phyloP scores from a whole-genome alignment of 805 yeast species.

The Candida khao-thaluensis region DNA sequence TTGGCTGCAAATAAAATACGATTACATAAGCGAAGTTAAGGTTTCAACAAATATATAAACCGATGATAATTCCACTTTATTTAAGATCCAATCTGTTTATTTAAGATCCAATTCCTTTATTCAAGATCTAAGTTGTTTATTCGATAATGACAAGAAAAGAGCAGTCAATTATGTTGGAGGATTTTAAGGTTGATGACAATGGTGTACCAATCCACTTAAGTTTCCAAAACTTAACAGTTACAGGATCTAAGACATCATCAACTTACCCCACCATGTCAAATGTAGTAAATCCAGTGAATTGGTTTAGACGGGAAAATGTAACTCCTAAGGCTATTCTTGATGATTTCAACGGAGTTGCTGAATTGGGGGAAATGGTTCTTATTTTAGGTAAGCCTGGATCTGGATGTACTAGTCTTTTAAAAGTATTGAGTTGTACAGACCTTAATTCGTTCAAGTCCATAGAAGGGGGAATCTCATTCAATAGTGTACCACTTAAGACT shows the following conservation, averaged over 20 bases:
- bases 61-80: too few species aligned
- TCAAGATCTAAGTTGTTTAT: too few species aligned
- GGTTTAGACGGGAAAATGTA: constrained; percentile 14
- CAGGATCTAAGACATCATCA: constrained; percentile 49
- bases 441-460: constrained; percentile 32
- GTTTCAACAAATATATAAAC: too few species aligned
- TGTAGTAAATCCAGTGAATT: constrained; percentile 31
- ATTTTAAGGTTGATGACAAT: too few species aligned
- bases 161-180: too few species aligned
- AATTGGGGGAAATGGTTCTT: constrained; percentile 36
- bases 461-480: constrained; percentile 30
- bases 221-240: constrained; percentile 37
- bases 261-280: constrained; percentile 45
- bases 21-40: too few species aligned
- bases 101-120: too few species aligned
- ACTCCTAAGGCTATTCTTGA: constrained; percentile 19
- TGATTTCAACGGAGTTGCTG: constrained; percentile 37
- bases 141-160: too few species aligned
- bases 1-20: too few species aligned
- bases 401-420: constrained; percentile 37
- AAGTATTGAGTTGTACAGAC: constrained; percentile 33
- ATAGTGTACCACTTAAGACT: constrained; percentile 27
- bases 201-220: constrained; percentile 21
- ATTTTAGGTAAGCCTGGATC: constrained; percentile 40
- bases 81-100: too few species aligned